phyloP scores from a whole-genome alignment of 495 filamentous ascomycete genomes.

The Penicillium daleae region DNA sequence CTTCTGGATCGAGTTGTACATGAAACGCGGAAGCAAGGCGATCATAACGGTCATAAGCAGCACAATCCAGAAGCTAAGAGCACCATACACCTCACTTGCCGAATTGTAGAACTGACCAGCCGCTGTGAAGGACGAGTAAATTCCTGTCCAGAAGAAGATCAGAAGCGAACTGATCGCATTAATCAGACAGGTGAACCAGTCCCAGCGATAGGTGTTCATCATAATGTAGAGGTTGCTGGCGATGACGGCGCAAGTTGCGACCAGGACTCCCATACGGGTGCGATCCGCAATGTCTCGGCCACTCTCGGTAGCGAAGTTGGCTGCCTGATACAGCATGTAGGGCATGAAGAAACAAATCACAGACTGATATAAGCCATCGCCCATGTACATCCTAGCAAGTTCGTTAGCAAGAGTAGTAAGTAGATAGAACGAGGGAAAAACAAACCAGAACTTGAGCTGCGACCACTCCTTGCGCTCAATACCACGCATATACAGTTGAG shows the following conservation, averaged over 20 bases:
- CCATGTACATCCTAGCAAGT: conserved; percentile 81
- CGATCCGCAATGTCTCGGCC: conserved; percentile 76
- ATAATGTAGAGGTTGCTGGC: conserved; percentile 90
- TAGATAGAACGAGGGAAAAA: conserved; percentile 11
- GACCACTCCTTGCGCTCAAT: conserved; percentile 99
- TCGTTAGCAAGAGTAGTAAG: conserved; percentile 19
- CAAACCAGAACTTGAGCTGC: conserved; percentile 92
- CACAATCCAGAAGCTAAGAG: conserved; percentile 84
- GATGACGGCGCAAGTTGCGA: conserved; percentile 77
- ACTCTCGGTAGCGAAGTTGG: conserved; percentile 65
- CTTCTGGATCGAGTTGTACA: conserved; percentile 86
- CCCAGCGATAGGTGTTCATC: conserved; percentile 96
- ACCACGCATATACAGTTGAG: conserved; percentile 92
- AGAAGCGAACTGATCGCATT: conserved; percentile 79
- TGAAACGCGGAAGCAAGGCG: conserved; percentile 83
- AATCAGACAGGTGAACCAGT: conserved; percentile 88
- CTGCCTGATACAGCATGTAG: conserved; percentile 73
- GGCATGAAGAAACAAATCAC: conserved; percentile 91
- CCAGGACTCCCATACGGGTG: conserved; percentile 79
- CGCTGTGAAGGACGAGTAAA: conserved; percentile 74
- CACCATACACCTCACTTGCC: conserved; percentile 76
- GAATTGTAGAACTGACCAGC: conserved; percentile 76
- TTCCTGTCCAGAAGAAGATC: conserved; percentile 95
- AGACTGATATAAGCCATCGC: conserved; percentile 93
- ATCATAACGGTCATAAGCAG: conserved; percentile 74